Conservation (phyloP, 2,329 filamentous ascomycete genomes). For the Penicillium janthinellum region DNA sequence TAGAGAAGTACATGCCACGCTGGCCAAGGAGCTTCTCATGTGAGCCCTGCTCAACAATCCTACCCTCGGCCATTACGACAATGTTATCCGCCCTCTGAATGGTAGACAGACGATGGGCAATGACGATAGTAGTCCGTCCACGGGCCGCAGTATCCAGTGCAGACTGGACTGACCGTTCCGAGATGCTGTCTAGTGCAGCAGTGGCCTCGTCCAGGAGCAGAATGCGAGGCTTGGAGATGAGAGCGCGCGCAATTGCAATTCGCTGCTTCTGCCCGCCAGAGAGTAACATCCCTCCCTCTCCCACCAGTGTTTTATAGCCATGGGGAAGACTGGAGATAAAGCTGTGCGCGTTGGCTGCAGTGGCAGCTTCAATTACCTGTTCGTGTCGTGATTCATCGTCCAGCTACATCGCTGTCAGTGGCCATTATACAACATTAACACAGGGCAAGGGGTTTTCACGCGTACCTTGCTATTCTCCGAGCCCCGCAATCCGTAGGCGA, state of each 20-base stretch:
- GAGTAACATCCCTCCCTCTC: slow-evolving; percentile 64
- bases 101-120: slow-evolving; percentile 20
- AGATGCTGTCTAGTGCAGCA: slow-evolving; percentile 52
- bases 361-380: neutral
- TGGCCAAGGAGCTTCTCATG: slow-evolving; percentile 38
- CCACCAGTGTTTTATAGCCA: slow-evolving; percentile 7
- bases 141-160: slow-evolving; percentile 10
- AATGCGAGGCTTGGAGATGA: slow-evolving; percentile 68
- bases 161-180: slow-evolving; percentile 14
- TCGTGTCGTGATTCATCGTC: neutral
- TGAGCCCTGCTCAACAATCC: slow-evolving; percentile 53
- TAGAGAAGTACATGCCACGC: slow-evolving; percentile 26
- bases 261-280: slow-evolving; percentile 82
- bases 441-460: no score
- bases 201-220: slow-evolving; percentile 88
- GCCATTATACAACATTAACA: no score
- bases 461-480: neutral
- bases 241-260: slow-evolving; percentile 74
- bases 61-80: slow-evolving; percentile 17
- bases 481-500: slow-evolving; percentile 48
- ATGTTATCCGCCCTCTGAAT: slow-evolving; percentile 20
- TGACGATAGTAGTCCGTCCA: slow-evolving; percentile 54
- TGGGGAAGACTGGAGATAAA: slow-evolving; percentile 10
- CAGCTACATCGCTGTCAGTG: neutral
- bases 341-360: slow-evolving; percentile 8